Percentiles rank a stretch among this genome's conserved stretches.
Evolutionary conservation across 1,284 basidiomycete genomes (phyloP).

Genomic region (Heterobasidion annosum): DNA sequence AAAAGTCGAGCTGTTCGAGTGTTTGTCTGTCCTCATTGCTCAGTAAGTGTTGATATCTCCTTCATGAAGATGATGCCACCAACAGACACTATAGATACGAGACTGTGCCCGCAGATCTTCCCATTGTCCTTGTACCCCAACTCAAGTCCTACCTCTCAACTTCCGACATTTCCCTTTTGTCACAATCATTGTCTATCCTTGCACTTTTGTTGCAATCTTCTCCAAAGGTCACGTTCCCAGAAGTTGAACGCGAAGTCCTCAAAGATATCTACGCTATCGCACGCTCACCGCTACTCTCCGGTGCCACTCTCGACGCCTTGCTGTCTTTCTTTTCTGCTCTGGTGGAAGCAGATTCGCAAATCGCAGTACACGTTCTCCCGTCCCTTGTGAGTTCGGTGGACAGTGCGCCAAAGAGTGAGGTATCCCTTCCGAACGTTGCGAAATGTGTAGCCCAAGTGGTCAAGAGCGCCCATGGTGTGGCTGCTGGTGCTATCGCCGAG

Average conservation of each 20-base stretch:
- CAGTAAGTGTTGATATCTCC: constrained; percentile 31
- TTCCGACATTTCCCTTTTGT: constrained; percentile 70
- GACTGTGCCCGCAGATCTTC: constrained; percentile 53
- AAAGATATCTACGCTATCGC: constrained; percentile 63
- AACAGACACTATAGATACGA: constrained; percentile 42
- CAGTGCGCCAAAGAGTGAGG: constrained; percentile 45
- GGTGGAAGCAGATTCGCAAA: constrained; percentile 76
- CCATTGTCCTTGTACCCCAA: constrained; percentile 58
- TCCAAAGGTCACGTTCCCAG: constrained; percentile 56
- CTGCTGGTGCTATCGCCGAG: constrained; percentile 73
- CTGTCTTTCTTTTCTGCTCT: constrained; percentile 75
- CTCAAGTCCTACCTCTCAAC: constrained; percentile 68
- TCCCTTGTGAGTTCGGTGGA: constrained; percentile 57
- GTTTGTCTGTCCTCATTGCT: constrained; percentile 66
- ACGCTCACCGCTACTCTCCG: constrained; percentile 70
- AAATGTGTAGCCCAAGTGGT: constrained; percentile 80
- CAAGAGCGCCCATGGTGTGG: constrained; percentile 54
- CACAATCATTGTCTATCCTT: constrained; percentile 65
- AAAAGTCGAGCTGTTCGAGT: constrained; percentile 76
- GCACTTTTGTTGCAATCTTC: constrained; percentile 64
- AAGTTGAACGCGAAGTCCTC: constrained; percentile 66
- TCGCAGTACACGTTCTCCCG: constrained; percentile 68
- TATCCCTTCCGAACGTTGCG: constrained; percentile 63
- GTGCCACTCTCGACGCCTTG: constrained; percentile 70
- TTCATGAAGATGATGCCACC: not conserved